Evolutionary conservation across 805 yeast genomes (phyloP).

Genomic region (Myxozyma neotropica): DNA sequence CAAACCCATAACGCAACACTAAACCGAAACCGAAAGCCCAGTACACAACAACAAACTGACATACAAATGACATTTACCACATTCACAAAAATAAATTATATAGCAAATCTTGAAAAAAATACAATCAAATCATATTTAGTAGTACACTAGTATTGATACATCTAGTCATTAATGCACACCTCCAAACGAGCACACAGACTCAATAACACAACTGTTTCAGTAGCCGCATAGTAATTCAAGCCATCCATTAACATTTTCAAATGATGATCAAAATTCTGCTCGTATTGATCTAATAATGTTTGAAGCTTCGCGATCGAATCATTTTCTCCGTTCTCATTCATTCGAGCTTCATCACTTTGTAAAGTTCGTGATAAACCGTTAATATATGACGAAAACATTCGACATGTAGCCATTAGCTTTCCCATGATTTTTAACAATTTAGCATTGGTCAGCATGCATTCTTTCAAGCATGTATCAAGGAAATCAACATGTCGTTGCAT

Average conservation of each 20-base stretch:
- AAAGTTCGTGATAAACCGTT: conserved; percentile 58
- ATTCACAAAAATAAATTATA: too few species aligned
- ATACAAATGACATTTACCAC: too few species aligned
- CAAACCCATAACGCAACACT: too few species aligned
- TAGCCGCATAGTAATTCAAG: conserved; percentile 49
- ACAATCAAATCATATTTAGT: too few species aligned
- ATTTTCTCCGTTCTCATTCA: conserved; percentile 46
- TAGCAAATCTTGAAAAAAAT: too few species aligned
- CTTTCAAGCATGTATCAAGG: conserved; percentile 64
- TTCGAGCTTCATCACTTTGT: conserved; percentile 45
- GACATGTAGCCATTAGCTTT: conserved; percentile 42
- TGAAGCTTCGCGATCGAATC: conserved; percentile 41
- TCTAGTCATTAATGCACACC: conserved; percentile 22
- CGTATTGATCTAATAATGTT: conserved; percentile 39
- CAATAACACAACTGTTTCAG: conserved; percentile 49
- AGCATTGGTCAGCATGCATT: conserved; percentile 66
- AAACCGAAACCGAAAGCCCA: too few species aligned
- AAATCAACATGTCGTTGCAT: conserved; percentile 55
- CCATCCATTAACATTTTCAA: conserved; percentile 49
- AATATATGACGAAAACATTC: conserved; percentile 51
- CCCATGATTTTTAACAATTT: conserved; percentile 47
- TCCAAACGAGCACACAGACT: conserved; percentile 48
- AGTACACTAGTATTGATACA: too few species aligned
- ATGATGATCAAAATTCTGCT: conserved; percentile 47
- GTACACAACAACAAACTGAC: too few species aligned